These are phyloP conservation scores for Vigna reflexopilosa DNA, from an alignment of 306 rosid species.

Conservation along the genomic window DNA sequence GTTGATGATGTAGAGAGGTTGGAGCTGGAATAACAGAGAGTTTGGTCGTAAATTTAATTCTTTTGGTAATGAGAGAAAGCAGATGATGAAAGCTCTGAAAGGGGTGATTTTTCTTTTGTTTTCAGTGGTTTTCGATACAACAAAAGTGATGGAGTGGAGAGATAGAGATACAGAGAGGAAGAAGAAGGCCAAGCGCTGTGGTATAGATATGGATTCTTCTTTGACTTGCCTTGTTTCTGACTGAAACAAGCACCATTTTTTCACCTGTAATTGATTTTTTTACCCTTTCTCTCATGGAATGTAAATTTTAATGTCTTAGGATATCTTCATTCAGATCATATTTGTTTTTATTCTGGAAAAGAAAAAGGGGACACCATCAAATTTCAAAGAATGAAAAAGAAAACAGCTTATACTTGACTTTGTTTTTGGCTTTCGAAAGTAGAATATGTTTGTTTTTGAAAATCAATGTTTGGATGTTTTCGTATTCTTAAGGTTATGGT, in stretches of 20 bases:
- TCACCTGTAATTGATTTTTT: conserved; percentile 61
- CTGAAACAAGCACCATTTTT: conserved; percentile 64
- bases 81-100: conserved; percentile 7
- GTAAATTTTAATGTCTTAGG: conserved; percentile 65
- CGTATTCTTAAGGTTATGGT: no score
- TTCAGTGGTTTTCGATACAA: conserved; percentile 44
- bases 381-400: conserved; percentile 30
- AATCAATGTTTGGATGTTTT: no score
- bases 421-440: conserved; percentile 1
- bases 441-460: no score
- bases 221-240: conserved; percentile 56
- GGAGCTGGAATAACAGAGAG: conserved; percentile 53
- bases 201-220: conserved; percentile 58
- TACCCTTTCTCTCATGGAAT: conserved; percentile 43
- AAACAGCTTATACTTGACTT: conserved; percentile 24
- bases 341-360: conserved; percentile 44
- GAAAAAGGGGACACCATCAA: conserved; percentile 11
- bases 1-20: conserved; percentile 64
- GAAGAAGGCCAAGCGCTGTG: conserved; percentile 49
- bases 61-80: conserved; percentile 55
- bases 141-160: conserved; percentile 35
- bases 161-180: conserved; percentile 36
- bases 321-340: conserved; percentile 54
- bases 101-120: conserved; percentile 39
- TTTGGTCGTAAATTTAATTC: conserved; percentile 52